Percentiles rank a stretch among this genome's conserved stretches.
Evolutionary conservation across 2,329 filamentous ascomycete genomes (phyloP).

Genomic region (Hymenotorrendiella dingleyae): DNA sequence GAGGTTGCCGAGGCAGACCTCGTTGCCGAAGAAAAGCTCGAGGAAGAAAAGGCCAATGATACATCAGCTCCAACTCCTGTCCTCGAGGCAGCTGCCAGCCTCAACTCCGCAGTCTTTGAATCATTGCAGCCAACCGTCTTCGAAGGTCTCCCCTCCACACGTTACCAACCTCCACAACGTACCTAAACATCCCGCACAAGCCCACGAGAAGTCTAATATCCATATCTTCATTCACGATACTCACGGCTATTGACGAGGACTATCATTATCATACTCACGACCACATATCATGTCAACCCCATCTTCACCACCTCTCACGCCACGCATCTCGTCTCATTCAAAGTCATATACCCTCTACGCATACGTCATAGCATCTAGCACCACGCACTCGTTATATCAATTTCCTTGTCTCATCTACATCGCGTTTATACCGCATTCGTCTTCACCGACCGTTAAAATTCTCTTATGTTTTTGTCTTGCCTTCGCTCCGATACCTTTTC

Average conservation of each 20-base stretch:
- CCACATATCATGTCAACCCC: too few species aligned
- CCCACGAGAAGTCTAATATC: background rate
- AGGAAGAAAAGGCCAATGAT: conserved; percentile 2
- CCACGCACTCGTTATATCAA: too few species aligned
- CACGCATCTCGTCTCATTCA: too few species aligned
- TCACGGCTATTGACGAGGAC: background rate
- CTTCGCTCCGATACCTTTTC: background rate
- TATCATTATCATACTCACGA: background rate
- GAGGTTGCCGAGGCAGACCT: conserved; percentile 9
- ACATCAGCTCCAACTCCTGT: background rate
- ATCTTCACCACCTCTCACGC: too few species aligned
- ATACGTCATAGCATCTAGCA: too few species aligned
- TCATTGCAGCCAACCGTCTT: conserved; percentile 14
- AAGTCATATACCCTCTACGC: too few species aligned
- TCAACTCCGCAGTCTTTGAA: background rate
- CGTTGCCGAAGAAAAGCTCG: background rate
- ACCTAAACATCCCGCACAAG: background rate
- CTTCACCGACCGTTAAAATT: background rate
- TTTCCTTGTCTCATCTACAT: too few species aligned
- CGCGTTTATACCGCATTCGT: background rate
- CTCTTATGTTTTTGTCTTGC: background rate
- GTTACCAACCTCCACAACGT: background rate
- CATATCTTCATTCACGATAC: background rate
- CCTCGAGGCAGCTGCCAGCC: conserved; percentile 1
- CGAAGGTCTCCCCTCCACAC: conserved; percentile 7